Base-by-base conservation (phyloP, 768 basidiomycete genomes). In the Boletellus ananiceps region DNA sequence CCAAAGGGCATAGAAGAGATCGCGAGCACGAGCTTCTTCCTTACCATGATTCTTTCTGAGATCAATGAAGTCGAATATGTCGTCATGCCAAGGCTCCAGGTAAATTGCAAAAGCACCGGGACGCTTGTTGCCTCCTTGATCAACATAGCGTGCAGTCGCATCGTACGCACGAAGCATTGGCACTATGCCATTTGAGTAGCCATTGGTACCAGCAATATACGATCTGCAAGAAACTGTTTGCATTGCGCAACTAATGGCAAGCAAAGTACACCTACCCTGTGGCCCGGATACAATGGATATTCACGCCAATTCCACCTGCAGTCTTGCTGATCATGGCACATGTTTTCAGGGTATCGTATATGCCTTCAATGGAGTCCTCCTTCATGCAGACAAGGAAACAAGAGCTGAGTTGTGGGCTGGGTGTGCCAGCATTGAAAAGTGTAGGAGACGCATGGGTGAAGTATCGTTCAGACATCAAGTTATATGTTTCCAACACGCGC, bases 241-340 rank as follows among this genome's bases (percentile, higher is more conserved):
- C n/a, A 21, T 44, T 19, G n/a, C 21, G 14, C n/a, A 14, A 46
- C 8, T 13, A 36, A 29, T 16, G 13, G 8, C 2, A 21, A 19
- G 25, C 35, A 3, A 38, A 48, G 35, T 15, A n/a, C 21, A 66
- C 82, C 23, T 61, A 91, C 90, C 90, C 91, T 38, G 90, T 97
- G 12, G 95, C 93, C 46, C 96, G 87, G 58, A 99, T 97, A 68
- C 87, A 88, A 73, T 97, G 93, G 55, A 99, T 96, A 69, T 78
- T 91, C 53, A 99, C 72, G 44, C 96, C 96, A 65, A 98, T 97
- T 46, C 96, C 96, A 60, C 96, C 96, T 21, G 96, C 96, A 5
- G 93, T 96, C 77, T 99, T 98, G 65, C 93, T 95, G 68, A 99
- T 99, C 88, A 97, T 90, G 4, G 96, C 96, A 64, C 96, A 98